Evolutionary conservation across 1,284 basidiomycete species (phyloP), one percentile per base, ranked within the genome.

Genomic region (Pseudozyma sp.): DNA sequence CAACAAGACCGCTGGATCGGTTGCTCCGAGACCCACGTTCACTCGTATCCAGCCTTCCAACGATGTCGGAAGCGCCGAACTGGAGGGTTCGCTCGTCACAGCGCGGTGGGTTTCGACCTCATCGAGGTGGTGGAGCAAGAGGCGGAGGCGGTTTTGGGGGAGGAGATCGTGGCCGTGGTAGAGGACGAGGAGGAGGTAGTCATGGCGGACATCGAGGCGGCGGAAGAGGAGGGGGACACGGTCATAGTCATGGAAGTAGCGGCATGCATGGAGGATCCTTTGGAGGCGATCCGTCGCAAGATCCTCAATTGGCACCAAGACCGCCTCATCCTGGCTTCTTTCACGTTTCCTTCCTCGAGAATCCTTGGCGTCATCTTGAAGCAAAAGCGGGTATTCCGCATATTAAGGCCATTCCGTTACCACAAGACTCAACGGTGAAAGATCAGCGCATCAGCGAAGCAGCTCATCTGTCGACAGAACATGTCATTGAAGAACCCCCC

Each of bases 351-450:
- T 75, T 75, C 48, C n/a, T 75, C 60, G 68, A 67, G 21, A 69
- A 75, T 31, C 72, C 72, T 1, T 75, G 72, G 72, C 52, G 39
- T 25, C 53, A 70, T 5, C 63, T 75, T 39, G 72, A 75, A 16
- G 18, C 34, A 16, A 70, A 67, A 38, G 49, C 58, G 13, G 67
- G 52, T 3, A 52, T 75, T 14, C 53, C 56, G 12, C 72, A 65
- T 34, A 35, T 69, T 53, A 54, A 60, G 9, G 25, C 61, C 3
- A n/a, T 74, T 34, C 14, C 39, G 14, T 13, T 50, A 0, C 13
- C 25, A 9, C 36, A 43, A 18, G 35, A 45, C 10, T 12, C 21
- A 11, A 16, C 34, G 3, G 6, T 6, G 25, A 31, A 31, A 19
- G 12, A 18, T 38, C 52, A 43, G 39, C 39, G 4, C 11, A 8